Evolutionary conservation across 495 filamentous ascomycete genomes (phyloP).

Genomic region (Aspergillus taichungensis): DNA sequence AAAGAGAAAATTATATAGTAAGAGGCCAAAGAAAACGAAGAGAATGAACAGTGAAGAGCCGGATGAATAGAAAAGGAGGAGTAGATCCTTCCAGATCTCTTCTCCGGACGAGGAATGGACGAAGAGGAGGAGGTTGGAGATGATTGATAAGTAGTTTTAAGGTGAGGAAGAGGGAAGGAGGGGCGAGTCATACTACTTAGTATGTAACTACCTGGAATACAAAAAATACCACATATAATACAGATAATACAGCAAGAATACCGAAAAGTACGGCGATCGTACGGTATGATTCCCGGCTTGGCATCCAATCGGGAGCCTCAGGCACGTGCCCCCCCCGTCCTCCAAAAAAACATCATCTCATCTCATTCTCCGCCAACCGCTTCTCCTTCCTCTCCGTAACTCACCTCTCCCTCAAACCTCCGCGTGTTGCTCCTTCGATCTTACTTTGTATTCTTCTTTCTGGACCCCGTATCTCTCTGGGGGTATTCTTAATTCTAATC

Average conservation of each 20-base stretch:
- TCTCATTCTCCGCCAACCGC: constrained; percentile 2
- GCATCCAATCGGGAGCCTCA: constrained; percentile 13
- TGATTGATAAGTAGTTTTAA: too few species aligned
- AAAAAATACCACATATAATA: too few species aligned
- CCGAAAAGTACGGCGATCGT: not conserved
- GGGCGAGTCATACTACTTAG: constrained; percentile 1
- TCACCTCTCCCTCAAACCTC: too few species aligned
- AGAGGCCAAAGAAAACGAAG: not conserved
- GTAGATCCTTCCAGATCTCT: constrained; percentile 10
- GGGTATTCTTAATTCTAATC: too few species aligned
- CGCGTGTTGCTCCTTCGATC: too few species aligned
- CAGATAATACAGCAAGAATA: not conserved
- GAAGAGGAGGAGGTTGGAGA: constrained; percentile 3
- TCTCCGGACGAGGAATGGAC: constrained; percentile 8
- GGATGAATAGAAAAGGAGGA: constrained; percentile 7
- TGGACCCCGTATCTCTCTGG: too few species aligned
- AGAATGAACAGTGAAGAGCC: constrained; percentile 7
- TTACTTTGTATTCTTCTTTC: too few species aligned
- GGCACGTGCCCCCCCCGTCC: constrained; percentile 16
- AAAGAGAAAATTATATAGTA: not conserved
- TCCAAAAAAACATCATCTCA: constrained; percentile 25
- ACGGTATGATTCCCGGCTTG: constrained; percentile 8
- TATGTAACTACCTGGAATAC: not conserved
- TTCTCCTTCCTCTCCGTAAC: not conserved
- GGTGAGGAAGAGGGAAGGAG: constrained; percentile 3